phyloP scores from a whole-genome alignment of 1,284 basidiomycete species.

The Blastosporella zonata region DNA sequence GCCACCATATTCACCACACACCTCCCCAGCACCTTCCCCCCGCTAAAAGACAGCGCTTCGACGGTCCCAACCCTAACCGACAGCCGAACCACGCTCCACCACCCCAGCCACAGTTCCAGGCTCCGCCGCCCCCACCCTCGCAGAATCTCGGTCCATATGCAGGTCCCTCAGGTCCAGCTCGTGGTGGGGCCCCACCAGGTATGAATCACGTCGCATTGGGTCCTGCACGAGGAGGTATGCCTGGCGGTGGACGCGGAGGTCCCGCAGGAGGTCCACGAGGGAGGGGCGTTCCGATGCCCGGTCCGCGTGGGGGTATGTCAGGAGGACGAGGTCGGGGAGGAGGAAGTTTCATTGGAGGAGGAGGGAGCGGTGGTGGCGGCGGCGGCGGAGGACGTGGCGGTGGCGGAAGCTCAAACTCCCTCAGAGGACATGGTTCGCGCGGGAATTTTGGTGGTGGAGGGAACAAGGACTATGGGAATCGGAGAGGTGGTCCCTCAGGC shows the following conservation, averaged over 20 bases:
- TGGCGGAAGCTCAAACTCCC: constrained; percentile 35
- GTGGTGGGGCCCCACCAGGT: constrained; percentile 42
- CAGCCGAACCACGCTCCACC: constrained; percentile 41
- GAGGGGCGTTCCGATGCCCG: constrained; percentile 32
- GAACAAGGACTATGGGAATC: constrained; percentile 57
- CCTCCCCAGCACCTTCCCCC: constrained; percentile 72
- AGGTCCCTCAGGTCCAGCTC: constrained; percentile 31
- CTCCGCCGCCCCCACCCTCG: constrained; percentile 38
- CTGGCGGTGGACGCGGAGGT: constrained; percentile 29
- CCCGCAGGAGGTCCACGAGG: constrained; percentile 25
- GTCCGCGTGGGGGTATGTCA: constrained; percentile 37
- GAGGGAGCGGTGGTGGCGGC: constrained; percentile 41
- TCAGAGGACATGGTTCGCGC: constrained; percentile 61
- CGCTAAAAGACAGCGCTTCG: constrained; percentile 82
- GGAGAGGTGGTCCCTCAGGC: constrained; percentile 62
- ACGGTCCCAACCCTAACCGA: constrained; percentile 58
- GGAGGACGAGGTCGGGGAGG: constrained; percentile 47
- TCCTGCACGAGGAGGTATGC: constrained; percentile 27
- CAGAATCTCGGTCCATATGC: constrained; percentile 37
- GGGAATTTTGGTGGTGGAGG: constrained; percentile 55
- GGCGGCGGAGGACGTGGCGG: constrained; percentile 45
- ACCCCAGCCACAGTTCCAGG: constrained; percentile 48
- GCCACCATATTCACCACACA: constrained; percentile 54
- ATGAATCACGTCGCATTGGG: constrained; percentile 39
- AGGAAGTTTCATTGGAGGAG: constrained; percentile 35